Evolutionary conservation across 2,329 filamentous ascomycete species (phyloP).

Genomic region (Verticillium alfalfae): DNA sequence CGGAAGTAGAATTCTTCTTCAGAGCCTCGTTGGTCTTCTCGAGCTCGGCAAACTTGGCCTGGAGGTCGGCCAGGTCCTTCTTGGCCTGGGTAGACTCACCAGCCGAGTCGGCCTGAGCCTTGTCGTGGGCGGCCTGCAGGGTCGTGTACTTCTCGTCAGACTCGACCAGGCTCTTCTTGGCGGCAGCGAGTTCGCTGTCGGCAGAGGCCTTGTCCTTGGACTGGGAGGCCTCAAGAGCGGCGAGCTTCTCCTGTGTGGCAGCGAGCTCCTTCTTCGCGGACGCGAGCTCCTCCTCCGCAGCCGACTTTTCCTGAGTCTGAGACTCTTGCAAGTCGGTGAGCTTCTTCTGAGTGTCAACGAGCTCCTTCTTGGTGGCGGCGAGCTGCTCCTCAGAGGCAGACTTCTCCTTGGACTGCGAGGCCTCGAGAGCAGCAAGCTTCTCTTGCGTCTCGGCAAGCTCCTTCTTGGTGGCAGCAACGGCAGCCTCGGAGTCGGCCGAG

Average conservation of each 20-base stretch:
- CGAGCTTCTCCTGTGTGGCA: conserved; percentile 19
- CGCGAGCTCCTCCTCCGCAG: conserved; percentile 21
- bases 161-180: conserved; percentile 10
- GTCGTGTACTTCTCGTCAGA: conserved; percentile 15
- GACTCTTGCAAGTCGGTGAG: conserved; percentile 14
- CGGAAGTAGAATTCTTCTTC: conserved; percentile 9
- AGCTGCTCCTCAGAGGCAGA: conserved; percentile 18
- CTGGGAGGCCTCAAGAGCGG: conserved; percentile 1
- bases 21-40: conserved; percentile 16
- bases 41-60: conserved; percentile 9
- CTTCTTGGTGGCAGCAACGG: conserved; percentile 21
- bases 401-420: conserved; percentile 18
- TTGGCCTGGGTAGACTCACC: conserved; percentile 20
- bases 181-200: conserved; percentile 6
- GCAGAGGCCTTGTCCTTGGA: conserved; percentile 9
- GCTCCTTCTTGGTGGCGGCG: conserved; percentile 17
- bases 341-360: conserved; percentile 22
- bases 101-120: conserved; percentile 22
- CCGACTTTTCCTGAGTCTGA: conserved; percentile 14
- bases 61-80: conserved; percentile 18
- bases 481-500: conserved; percentile 19
- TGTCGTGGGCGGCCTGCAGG: conserved; percentile 14
- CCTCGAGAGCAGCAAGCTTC: conserved; percentile 21
- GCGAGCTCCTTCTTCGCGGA: conserved; percentile 18
- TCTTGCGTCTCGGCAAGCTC: conserved; percentile 19